Base-by-base conservation (phyloP, 2,329 filamentous ascomycete genomes). In the Cercospora sesami region DNA sequence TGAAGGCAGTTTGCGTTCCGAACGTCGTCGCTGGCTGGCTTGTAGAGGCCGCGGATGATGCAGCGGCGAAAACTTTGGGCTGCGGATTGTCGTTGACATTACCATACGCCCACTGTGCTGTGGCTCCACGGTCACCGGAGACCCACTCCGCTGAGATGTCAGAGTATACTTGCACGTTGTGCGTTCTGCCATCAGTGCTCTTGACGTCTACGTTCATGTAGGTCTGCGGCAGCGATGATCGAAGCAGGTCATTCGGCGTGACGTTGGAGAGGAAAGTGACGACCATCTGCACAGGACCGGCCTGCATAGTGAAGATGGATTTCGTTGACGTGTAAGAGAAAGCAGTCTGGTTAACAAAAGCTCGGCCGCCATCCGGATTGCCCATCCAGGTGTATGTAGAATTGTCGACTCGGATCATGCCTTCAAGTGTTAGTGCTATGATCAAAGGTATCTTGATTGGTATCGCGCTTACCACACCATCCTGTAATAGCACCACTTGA, bases 111-210 rank as follows among this genome's bases (percentile, higher is more conserved):
- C 90, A 92, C 71, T 88, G 78, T 51, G 89, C 85, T 30, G 83
- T 75, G 4, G 84, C 80, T 26, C 72, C 78, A 6, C 80, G 78
- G 73, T 92, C 85, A 21, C 89, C 89, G 14, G 89, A 88, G 3
- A 87, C 85, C 87, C 89, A 92, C 83, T 93, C 90, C 64, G 87
- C 89, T 63, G 90, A 89, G 36, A 92, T 88, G 74, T 93, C 91
- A 28, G 89, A 83, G 75, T 93, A 93, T 2, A 93, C 73, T 75
- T 92, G 86, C 4, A 93, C 89, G 57, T 85, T 80, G 76, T 93
- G 91, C 0, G 81, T 73, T 3, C 76, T 75, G 6, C 88, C 89
- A 77, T 93, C 90, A 1, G 86, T 75, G 0, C 90, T 89, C 42
- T 79, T 78, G 8, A 90, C 87, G 7, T 84, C 84, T 18, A 91